A percentile compares a stretch with the other conserved stretches of the same genome.
phyloP scores from a whole-genome alignment of 257 asterid species.

The Salvia rosmarinus region DNA sequence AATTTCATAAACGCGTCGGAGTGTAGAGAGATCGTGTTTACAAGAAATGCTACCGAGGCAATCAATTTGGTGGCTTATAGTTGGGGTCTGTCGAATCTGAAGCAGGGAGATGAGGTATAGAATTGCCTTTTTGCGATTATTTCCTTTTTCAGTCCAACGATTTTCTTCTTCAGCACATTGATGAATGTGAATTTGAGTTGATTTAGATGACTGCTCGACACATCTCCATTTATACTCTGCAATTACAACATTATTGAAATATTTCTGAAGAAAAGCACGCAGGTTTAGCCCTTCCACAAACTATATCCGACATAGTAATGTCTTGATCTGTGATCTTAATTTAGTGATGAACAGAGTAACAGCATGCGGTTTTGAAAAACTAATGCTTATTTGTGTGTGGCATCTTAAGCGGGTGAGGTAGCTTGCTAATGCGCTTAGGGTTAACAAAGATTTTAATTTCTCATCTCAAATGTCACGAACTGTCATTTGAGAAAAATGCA shows the following conservation, averaged over 20 bases:
- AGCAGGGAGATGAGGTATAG: conserved; percentile 84
- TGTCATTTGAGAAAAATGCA: neutral
- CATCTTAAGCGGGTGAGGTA: conserved; percentile 3
- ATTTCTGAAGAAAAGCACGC: no score
- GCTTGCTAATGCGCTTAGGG: neutral
- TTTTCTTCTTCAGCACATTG: neutral
- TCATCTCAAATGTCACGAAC: conserved; percentile 6
- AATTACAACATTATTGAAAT: no score
- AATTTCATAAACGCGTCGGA: conserved; percentile 69
- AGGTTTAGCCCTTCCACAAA: no score
- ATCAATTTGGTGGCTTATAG: conserved; percentile 91
- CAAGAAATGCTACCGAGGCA: conserved; percentile 96
- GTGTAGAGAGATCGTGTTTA: conserved; percentile 81
- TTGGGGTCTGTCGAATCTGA: conserved; percentile 86
- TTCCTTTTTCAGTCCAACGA: neutral
- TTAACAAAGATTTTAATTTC: neutral
- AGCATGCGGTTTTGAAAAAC: neutral
- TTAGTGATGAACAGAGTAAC: conserved; percentile 1
- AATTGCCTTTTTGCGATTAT: neutral
- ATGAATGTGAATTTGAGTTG: conserved; percentile 33
- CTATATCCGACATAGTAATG: no score
- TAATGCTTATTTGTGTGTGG: neutral
- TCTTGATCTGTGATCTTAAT: neutral
- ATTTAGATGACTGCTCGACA: conserved; percentile 7
- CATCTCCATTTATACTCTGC: no score